Evolutionary conservation across 2,329 filamentous ascomycete genomes (phyloP), one percentile per base, ranked within the genome.

Genomic region (Fusarium sublunatum): DNA sequence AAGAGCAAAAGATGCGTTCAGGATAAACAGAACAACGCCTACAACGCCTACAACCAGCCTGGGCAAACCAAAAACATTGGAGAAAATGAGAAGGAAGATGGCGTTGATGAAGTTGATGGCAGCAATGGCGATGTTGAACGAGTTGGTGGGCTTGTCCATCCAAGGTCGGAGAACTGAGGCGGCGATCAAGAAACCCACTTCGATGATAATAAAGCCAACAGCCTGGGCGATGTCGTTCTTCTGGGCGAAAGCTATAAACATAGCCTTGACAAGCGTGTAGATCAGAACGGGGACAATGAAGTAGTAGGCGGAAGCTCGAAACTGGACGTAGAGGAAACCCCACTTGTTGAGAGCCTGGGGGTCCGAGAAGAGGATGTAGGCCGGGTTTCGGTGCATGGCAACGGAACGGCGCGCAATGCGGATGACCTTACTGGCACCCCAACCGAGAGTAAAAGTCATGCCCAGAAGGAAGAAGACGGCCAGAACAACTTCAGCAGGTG

Each of bases 111-210:
- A 96, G 82, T 97, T 97, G 77, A 97, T 83, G 41, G 87, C 90
- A 62, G 88, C 90, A 71, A 97, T 97, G 59, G 92, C 86, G 72
- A 98, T 97, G 80, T 97, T 97, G 84, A 97, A 96, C 43, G 89
- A 89, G 77, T 97, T 98, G 61, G 92, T 97, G 81, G 93, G 94
- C 87, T 97, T 97, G 83, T 97, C 94, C 94, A 98, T 98, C 90
- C 92, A 98, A 15, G 94, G 94, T 58, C 92, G 89, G 67, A 97
- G 80, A 50, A 96, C 89, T 58, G 88, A 90, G 53, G 92, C 88
- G 22, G 80, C 87, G 69, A 97, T 90, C 53, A 98, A 83, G 69
- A 91, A 89, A 48, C 78, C 86, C 2, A 89, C 89, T 77, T 98
- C 94, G 53, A 97, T 87, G 58, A 97, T 82, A 36, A 98, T 82